These are phyloP conservation scores for Porpolomopsis calyptriformis DNA, from an alignment of 768 basidiomycete species.

Conservation along the genomic window DNA sequence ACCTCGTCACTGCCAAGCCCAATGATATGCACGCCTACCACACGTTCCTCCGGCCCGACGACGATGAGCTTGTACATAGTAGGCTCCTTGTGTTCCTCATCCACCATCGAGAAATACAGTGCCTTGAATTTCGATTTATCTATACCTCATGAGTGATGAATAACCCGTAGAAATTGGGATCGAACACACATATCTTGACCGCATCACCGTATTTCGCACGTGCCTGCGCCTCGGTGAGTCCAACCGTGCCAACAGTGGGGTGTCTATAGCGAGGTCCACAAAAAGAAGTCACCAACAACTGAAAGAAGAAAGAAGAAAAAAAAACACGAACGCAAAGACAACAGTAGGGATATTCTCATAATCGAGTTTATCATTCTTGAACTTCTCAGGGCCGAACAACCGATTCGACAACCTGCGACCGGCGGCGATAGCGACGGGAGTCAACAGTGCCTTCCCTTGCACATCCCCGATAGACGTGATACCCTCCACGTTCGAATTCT, in stretches of 20 bases:
- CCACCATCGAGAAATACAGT: slow-evolving; percentile 87
- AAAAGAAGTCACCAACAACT: slow-evolving; percentile 5
- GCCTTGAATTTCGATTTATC: slow-evolving; percentile 75
- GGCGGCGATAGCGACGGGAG: slow-evolving; percentile 96
- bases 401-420: slow-evolving; percentile 83
- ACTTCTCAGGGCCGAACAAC: slow-evolving; percentile 79
- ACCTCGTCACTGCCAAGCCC: slow-evolving; percentile 90
- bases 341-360: slow-evolving; percentile 92
- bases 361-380: slow-evolving; percentile 75
- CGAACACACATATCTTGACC: slow-evolving; percentile 78
- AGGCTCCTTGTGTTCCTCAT: slow-evolving; percentile 88
- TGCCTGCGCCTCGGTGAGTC: slow-evolving; percentile 88
- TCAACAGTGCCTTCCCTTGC: slow-evolving; percentile 83
- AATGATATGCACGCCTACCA: slow-evolving; percentile 93
- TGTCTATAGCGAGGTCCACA: slow-evolving; percentile 62
- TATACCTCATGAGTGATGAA: slow-evolving; percentile 19
- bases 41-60: slow-evolving; percentile 81
- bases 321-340: slow-evolving; percentile 93
- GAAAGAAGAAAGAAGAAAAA: too few relatives aligned
- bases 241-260: slow-evolving; percentile 91
- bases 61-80: slow-evolving; percentile 88
- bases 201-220: slow-evolving; percentile 76
- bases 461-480: slow-evolving; percentile 88
- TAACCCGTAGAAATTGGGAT: neutral
- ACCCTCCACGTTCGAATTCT: slow-evolving; percentile 62